A percentile compares a stretch with the other conserved stretches of the same genome.
phyloP scores from a whole-genome alignment of 73 alveolate species.

The Symbiodinium pilosum region DNA sequence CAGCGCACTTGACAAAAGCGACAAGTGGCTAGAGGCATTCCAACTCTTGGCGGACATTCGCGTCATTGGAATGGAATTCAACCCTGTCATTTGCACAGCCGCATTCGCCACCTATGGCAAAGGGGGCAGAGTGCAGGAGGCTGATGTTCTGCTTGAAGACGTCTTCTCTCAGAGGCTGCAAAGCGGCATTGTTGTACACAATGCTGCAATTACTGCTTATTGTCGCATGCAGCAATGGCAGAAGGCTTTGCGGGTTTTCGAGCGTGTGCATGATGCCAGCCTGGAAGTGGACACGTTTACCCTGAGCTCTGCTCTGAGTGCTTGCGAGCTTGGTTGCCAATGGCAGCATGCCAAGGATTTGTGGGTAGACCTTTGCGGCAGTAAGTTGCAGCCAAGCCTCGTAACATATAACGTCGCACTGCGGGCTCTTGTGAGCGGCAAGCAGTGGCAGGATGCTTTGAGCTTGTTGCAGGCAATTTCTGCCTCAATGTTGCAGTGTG shows the following conservation, averaged over 20 bases:
- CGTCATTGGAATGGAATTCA: not conserved
- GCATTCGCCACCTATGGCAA: constrained; percentile 47
- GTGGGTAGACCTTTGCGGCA: not conserved
- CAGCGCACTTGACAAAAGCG: not conserved
- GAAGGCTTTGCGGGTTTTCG: not conserved
- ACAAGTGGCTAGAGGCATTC: not conserved
- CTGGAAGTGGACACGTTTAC: not conserved
- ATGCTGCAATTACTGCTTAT: constrained; percentile 24
- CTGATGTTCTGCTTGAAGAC: not conserved
- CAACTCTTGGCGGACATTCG: not conserved
- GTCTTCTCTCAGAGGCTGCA: not conserved
- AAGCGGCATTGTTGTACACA: not conserved
- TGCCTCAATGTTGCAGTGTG: not conserved
- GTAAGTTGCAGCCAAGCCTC: constrained; percentile 16
- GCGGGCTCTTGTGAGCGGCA: not conserved
- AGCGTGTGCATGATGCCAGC: no score
- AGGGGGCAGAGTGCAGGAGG: constrained; percentile 27
- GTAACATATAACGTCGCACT: constrained; percentile 48
- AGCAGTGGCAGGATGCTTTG: constrained; percentile 15
- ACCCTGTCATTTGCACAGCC: not conserved
- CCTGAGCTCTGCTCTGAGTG: constrained; percentile 9
- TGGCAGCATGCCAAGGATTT: constrained; percentile 24
- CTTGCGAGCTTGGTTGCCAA: constrained; percentile 18
- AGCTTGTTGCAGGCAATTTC: not conserved
- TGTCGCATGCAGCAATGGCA: constrained; percentile 8